Evolutionary conservation across 2,329 filamentous ascomycete species (phyloP).

Genomic region (Shiraia bambusicola): DNA sequence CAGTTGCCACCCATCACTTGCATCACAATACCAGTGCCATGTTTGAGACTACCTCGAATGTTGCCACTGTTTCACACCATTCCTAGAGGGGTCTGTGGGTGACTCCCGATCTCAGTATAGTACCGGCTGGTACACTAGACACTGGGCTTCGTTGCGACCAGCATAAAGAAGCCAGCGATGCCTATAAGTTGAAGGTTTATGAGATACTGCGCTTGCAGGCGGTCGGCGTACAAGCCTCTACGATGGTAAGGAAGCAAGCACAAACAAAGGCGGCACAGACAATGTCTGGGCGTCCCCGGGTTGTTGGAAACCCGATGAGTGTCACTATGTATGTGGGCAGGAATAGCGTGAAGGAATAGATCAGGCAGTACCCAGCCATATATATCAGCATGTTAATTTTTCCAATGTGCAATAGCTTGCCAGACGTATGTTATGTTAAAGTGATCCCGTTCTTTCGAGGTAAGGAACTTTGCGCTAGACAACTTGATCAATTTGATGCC

Average conservation of each 20-base stretch:
- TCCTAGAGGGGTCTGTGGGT: slow-evolving; percentile 58
- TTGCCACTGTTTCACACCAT: slow-evolving; percentile 62
- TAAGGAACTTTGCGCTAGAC: slow-evolving; percentile 62
- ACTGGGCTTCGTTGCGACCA: slow-evolving; percentile 29
- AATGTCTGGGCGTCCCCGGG: slow-evolving; percentile 38
- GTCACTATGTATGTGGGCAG: slow-evolving; percentile 64
- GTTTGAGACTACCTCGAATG: slow-evolving; percentile 58
- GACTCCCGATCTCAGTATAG: slow-evolving; percentile 49
- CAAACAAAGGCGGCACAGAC: slow-evolving; percentile 60
- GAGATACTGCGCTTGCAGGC: slow-evolving; percentile 28
- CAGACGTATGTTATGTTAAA: slow-evolving; percentile 43
- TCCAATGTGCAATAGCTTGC: slow-evolving; percentile 45
- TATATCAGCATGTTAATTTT: slow-evolving; percentile 46
- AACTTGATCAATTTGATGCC: slow-evolving; percentile 58
- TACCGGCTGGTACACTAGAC: slow-evolving; percentile 39
- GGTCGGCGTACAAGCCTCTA: slow-evolving; percentile 33
- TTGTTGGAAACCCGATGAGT: slow-evolving; percentile 58
- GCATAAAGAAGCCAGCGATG: slow-evolving; percentile 52
- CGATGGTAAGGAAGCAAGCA: slow-evolving; percentile 41
- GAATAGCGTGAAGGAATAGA: slow-evolving; percentile 51
- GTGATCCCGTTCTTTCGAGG: slow-evolving; percentile 51
- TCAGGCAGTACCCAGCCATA: slow-evolving; percentile 45
- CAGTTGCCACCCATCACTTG: slow-evolving; percentile 59
- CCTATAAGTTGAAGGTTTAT: slow-evolving; percentile 49
- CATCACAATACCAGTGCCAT: slow-evolving; percentile 59